Percentiles rank a stretch among this genome's conserved stretches.
Conservation (phyloP, 2,329 filamentous ascomycete genomes). For the Chrysosphaeria jannelii region DNA sequence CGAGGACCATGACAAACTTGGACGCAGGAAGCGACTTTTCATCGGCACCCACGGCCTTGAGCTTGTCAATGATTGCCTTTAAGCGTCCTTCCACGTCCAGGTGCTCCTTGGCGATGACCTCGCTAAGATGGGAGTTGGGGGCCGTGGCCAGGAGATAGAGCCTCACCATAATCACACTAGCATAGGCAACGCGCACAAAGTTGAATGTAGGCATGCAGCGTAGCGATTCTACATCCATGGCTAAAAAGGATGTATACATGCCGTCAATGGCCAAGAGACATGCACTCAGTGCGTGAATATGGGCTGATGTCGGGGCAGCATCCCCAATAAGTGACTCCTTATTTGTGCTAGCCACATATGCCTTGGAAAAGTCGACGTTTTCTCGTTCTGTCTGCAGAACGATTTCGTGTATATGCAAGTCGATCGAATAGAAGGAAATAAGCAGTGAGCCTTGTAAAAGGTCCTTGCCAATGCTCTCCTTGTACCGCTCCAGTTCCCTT, state of each 20-base stretch:
- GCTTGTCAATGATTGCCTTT: slow-evolving; percentile 36
- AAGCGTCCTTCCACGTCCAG: slow-evolving; percentile 37
- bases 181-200: slow-evolving; percentile 42
- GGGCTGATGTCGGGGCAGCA: slow-evolving; percentile 18
- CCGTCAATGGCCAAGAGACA: slow-evolving; percentile 35
- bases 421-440: neutral
- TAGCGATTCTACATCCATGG: slow-evolving; percentile 25
- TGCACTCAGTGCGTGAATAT: slow-evolving; percentile 35
- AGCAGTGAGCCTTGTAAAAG: slow-evolving; percentile 22
- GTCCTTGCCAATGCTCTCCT: slow-evolving; percentile 18
- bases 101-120: slow-evolving; percentile 34
- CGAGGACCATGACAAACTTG: slow-evolving; percentile 41
- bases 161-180: slow-evolving; percentile 41
- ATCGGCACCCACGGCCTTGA: slow-evolving; percentile 29
- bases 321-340: slow-evolving; percentile 13
- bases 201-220: slow-evolving; percentile 38
- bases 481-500: slow-evolving; percentile 29
- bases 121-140: slow-evolving; percentile 33
- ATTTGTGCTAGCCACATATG: slow-evolving; percentile 15
- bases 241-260: slow-evolving; percentile 32
- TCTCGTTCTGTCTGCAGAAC: slow-evolving; percentile 31
- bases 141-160: slow-evolving; percentile 32
- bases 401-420: slow-evolving; percentile 40
- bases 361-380: slow-evolving; percentile 19
- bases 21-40: slow-evolving; percentile 32